Evolutionary conservation across 495 filamentous ascomycete genomes (phyloP).

Genomic region (Neurospora intermedia): DNA sequence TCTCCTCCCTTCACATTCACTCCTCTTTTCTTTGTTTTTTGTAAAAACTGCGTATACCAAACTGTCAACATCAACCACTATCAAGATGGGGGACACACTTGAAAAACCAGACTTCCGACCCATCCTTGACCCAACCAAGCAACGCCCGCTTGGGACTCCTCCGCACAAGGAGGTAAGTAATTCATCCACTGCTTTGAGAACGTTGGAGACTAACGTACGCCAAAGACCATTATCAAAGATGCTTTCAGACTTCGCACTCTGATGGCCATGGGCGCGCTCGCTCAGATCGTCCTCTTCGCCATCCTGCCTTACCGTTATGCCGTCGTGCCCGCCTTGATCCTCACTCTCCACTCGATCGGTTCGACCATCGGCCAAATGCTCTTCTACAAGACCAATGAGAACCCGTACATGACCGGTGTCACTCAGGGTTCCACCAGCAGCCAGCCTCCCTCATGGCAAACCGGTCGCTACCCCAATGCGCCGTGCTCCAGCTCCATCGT

Average conservation of each 20-base stretch:
- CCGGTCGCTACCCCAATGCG: not conserved
- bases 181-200: not conserved
- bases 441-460: constrained; percentile 1
- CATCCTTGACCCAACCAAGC: not conserved
- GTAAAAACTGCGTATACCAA: not conserved
- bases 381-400: not conserved
- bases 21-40: not conserved
- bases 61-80: not conserved
- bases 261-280: constrained; percentile 33
- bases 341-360: constrained; percentile 21
- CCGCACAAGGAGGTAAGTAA: not conserved
- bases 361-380: constrained; percentile 14
- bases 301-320: constrained; percentile 28
- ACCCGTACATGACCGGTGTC: not conserved
- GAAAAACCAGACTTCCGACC: not conserved
- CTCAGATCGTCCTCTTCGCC: constrained; percentile 26
- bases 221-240: constrained; percentile 10
- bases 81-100: not conserved
- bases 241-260: constrained; percentile 28
- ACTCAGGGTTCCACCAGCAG: constrained; percentile 2
- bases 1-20: not conserved
- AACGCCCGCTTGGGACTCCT: not conserved
- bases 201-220: not conserved
- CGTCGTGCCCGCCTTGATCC: constrained; percentile 22
- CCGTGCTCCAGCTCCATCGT: constrained; percentile 7